Evolutionary conservation across 176 grass and related monocot genomes (phyloP).

Genomic region (Cymbopogon citratus): DNA sequence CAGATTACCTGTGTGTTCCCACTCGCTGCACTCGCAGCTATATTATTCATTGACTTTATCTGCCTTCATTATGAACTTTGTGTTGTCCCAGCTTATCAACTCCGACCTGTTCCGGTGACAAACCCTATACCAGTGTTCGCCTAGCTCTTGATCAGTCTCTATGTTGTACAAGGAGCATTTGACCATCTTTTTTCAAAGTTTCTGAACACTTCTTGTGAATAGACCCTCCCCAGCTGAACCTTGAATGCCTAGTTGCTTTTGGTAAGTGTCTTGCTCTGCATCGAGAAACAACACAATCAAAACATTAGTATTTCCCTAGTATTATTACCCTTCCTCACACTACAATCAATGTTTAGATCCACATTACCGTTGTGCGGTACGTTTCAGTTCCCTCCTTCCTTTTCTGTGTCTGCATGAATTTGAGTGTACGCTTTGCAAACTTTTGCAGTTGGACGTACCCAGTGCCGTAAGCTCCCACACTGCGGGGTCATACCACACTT

Average conservation of each 20-base stretch:
- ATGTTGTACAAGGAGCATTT: too few species aligned
- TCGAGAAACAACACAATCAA: background rate
- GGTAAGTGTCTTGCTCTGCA: background rate
- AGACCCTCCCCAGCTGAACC: background rate
- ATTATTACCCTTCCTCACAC: too few species aligned
- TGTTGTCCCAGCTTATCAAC: background rate
- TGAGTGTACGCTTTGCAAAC: background rate
- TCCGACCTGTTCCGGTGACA: background rate
- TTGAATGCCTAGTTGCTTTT: background rate
- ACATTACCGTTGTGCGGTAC: too few species aligned
- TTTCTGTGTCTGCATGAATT: background rate
- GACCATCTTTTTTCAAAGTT: too few species aligned
- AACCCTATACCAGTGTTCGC: background rate
- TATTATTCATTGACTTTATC: background rate
- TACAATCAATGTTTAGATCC: too few species aligned
- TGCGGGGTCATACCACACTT: too few species aligned
- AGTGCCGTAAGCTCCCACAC: too few species aligned
- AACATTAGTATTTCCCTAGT: too few species aligned
- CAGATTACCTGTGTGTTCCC: background rate
- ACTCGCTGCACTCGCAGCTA: background rate
- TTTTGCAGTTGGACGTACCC: too few species aligned
- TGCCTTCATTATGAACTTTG: background rate
- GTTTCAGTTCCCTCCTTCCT: background rate
- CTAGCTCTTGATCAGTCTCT: too few species aligned
- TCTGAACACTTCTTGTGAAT: background rate